A percentile compares a stretch with the other conserved stretches of the same genome.
phyloP scores from a whole-genome alignment of 306 rosid species.

The Urtica urens region DNA sequence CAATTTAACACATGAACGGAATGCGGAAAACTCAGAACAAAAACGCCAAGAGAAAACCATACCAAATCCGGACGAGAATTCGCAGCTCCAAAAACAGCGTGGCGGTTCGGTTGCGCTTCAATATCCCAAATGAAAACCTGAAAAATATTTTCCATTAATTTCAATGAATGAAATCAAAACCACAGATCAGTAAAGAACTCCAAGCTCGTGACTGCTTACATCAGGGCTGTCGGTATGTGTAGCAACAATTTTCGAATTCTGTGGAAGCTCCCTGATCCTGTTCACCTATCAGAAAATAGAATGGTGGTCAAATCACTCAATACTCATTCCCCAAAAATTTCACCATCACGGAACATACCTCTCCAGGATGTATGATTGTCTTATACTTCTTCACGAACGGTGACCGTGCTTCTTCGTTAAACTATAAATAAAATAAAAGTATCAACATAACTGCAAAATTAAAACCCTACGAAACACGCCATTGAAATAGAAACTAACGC shows the following conservation, averaged over 20 bases:
- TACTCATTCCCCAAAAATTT: too few relatives aligned
- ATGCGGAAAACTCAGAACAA: background rate
- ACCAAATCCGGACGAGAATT: conserved; percentile 98
- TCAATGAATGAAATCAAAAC: conserved; percentile 3
- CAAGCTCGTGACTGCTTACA: too few relatives aligned
- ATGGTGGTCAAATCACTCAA: too few relatives aligned
- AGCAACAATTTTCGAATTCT: conserved; percentile 84
- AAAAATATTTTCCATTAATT: background rate
- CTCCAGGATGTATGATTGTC: conserved; percentile 98
- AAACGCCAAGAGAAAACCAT: background rate
- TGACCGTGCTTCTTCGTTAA: conserved; percentile 97
- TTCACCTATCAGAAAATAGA: conserved; percentile 55
- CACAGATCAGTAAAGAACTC: conserved; percentile 9
- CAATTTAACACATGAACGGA: too few relatives aligned
- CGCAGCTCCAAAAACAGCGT: conserved; percentile 91
- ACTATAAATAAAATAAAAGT: conserved; percentile 31
- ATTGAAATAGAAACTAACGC: too few relatives aligned
- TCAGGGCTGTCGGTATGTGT: conserved; percentile 98
- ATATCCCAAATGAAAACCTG: conserved; percentile 99
- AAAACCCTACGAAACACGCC: conserved; percentile 11
- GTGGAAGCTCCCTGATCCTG: conserved; percentile 95
- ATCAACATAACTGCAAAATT: conserved; percentile 2
- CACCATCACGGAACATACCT: conserved; percentile 69
- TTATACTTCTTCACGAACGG: conserved; percentile 99
- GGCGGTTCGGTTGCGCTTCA: conserved; percentile 94